phyloP scores from a whole-genome alignment of 1,284 basidiomycete genomes.

The Heterobasidion annosum region DNA sequence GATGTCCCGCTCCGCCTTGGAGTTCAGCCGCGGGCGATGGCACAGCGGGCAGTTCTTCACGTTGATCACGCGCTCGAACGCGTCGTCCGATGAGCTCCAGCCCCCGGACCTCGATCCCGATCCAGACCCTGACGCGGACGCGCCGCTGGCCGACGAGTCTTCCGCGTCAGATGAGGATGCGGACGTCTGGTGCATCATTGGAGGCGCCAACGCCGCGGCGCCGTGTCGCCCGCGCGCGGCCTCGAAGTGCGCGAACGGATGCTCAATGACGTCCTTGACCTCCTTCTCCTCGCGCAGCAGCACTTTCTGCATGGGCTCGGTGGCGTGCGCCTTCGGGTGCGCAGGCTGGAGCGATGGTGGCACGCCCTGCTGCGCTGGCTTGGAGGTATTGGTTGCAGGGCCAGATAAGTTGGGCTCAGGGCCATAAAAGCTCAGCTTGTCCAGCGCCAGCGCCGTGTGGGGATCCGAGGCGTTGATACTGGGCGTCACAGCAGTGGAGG shows the following conservation, averaged over 20 bases:
- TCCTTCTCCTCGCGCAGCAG: constrained; percentile 18
- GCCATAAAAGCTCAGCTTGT: constrained; percentile 58
- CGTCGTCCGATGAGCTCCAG: constrained; percentile 20
- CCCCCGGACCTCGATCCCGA: constrained; percentile 1
- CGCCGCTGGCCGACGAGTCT: constrained; percentile 23
- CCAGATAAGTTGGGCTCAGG: constrained; percentile 23
- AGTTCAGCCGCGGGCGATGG: constrained; percentile 77
- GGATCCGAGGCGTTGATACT: constrained; percentile 21
- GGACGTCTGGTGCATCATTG: constrained; percentile 13
- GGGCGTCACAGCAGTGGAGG: constrained; percentile 39
- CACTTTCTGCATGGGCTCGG: constrained; percentile 37
- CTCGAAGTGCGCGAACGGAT: background rate
- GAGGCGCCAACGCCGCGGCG: background rate
- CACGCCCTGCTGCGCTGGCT: constrained; percentile 9
- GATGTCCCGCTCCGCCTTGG: constrained; percentile 89
- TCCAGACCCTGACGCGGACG: constrained; percentile 13
- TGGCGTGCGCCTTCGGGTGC: constrained; percentile 18
- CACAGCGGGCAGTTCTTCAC: constrained; percentile 92
- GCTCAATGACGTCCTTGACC: background rate
- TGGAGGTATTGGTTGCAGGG: constrained; percentile 8
- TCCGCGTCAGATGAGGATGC: constrained; percentile 36
- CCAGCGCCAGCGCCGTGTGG: constrained; percentile 32
- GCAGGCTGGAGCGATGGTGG: constrained; percentile 9
- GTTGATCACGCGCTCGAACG: constrained; percentile 89
- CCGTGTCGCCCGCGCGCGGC: no score